Evolutionary conservation across 371 early-diverging fungal genomes (phyloP).

Genomic region (Mortierella sp.): DNA sequence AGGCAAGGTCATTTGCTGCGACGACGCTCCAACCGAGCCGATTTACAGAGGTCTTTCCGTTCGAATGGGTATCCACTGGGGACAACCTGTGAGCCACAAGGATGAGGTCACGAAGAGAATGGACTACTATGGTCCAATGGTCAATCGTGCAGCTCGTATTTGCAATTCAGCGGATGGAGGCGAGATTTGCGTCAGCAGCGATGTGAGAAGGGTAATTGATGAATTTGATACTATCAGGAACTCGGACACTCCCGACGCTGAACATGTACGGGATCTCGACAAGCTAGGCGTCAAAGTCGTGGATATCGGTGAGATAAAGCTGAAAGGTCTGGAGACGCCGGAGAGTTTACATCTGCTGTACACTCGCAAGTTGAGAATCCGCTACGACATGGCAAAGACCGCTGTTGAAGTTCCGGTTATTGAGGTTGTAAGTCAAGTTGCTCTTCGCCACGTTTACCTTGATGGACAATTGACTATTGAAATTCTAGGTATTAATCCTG

Average conservation of each 20-base stretch:
- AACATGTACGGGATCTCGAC: constrained; percentile 59
- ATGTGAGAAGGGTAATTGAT: constrained; percentile 66
- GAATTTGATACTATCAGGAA: constrained; percentile 42
- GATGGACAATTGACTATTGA: too few species aligned
- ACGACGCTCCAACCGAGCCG: constrained; percentile 53
- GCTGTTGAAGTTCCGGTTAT: constrained; percentile 57
- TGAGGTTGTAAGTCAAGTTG: constrained; percentile 48
- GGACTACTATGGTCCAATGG: constrained; percentile 97
- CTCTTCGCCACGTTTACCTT: constrained; percentile 2
- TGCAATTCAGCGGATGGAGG: constrained; percentile 94
- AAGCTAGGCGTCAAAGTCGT: constrained; percentile 77
- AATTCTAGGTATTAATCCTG: neutral
- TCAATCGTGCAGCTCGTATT: constrained; percentile 90
- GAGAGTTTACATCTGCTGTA: constrained; percentile 84
- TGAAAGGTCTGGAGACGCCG: constrained; percentile 93
- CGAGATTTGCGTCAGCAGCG: constrained; percentile 82
- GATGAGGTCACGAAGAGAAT: constrained; percentile 92
- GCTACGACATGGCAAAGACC: constrained; percentile 28
- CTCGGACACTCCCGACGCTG: constrained; percentile 41
- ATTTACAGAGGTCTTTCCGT: constrained; percentile 91
- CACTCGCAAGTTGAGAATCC: constrained; percentile 44
- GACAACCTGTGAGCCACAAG: constrained; percentile 89
- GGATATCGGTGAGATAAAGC: constrained; percentile 82
- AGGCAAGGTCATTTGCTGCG: constrained; percentile 76
- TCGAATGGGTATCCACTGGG: constrained; percentile 97